phyloP scores from a whole-genome alignment of 2,329 filamentous ascomycete genomes.

The Alternaria novae-zelandiae region DNA sequence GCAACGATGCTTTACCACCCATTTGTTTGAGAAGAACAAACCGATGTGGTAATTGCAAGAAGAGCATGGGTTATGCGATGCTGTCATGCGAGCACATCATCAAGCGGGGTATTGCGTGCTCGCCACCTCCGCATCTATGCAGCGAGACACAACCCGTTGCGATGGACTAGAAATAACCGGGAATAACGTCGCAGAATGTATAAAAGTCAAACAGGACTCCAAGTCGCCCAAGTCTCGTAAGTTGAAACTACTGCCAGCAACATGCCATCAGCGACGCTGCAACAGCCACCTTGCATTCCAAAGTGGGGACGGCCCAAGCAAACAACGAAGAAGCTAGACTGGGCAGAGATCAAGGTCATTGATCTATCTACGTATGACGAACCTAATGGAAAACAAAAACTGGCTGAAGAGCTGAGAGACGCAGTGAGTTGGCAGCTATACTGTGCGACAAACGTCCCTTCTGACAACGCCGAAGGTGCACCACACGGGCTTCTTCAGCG shows the following conservation, averaged over 20 bases:
- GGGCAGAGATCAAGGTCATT: conserved; percentile 40
- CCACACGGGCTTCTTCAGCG: conserved; percentile 41
- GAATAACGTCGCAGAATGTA: neutral
- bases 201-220: neutral
- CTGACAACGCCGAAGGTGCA: conserved; percentile 25
- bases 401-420: conserved; percentile 62
- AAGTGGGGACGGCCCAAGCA: conserved; percentile 36
- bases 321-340: conserved; percentile 32
- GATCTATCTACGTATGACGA: conserved; percentile 60
- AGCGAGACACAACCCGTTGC: neutral
- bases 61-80: neutral
- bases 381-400: conserved; percentile 60
- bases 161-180: neutral
- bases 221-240: neutral
- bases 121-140: neutral
- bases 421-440: conserved; percentile 47
- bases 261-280: conserved; percentile 31
- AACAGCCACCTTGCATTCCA: conserved; percentile 24
- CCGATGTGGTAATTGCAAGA: neutral
- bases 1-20: neutral
- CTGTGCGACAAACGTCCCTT: neutral
- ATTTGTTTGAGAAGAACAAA: neutral
- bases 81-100: conserved; percentile 21
- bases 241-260: neutral
- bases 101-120: conserved; percentile 37